Evolutionary conservation across 1,284 basidiomycete species (phyloP), one percentile per base, ranked within the genome.

Genomic region (Moniliophthora roreri): DNA sequence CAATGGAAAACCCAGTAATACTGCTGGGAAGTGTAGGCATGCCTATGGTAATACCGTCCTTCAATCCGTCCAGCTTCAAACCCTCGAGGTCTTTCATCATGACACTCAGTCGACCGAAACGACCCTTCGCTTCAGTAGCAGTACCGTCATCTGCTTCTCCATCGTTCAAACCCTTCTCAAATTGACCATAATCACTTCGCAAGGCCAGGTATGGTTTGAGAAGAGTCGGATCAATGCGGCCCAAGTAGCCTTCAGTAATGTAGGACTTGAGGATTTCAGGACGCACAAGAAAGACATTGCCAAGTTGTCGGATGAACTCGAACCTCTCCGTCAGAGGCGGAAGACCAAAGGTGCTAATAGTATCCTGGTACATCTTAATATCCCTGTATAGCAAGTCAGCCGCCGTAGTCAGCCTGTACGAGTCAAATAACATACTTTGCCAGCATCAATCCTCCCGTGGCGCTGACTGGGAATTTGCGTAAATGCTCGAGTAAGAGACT

Each of bases 301-400:
- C 97, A 1, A 99, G 85, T 70, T 99, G 95, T 42, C 96, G 89
- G 59, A 99, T 88, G 79, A 99, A 98, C 67, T 99, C 97, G 74
- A 97, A 99, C 16, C 97, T 93, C 69, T 98, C 96, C 57, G 89
- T 85, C 3, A 99, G 78, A 1, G 91, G 80, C 1, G 91, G 81
- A 39, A 97, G 87, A 28, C 80, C 79, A 71, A 96, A 98, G 11
- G 82, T 84, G 55, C 80, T 76, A 58, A 98, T 85, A 1, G 85
- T 84, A 62, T 99, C 97, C 77, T 99, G 97, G 66, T 99, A 99
- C 40, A 91, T 87, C 61, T 96, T 97, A 58, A 99, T 82, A 67
- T 99, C 97, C 72, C 93, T 96, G 66, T 32, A 37, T 47, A 28
- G 34, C 50, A 57, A 32, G 53, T 45, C 24, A 55, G 36, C 32